Evolutionary conservation across 805 yeast species (phyloP).

Genomic region (Wickerhamiella brachini): DNA sequence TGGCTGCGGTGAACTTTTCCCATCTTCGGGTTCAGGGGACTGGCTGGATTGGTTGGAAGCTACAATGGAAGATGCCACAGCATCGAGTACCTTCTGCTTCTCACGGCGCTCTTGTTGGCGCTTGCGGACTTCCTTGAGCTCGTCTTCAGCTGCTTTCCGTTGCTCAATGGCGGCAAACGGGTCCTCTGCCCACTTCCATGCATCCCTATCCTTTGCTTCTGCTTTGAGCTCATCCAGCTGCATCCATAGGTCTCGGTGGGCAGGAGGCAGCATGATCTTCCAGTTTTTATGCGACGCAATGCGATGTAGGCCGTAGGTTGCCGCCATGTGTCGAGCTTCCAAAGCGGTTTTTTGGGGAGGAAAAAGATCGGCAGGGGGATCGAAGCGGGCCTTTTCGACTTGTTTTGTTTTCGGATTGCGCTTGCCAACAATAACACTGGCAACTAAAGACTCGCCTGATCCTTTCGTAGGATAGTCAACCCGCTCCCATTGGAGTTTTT

Average conservation of each 20-base stretch:
- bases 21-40: not conserved
- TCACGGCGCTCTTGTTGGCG: conserved; percentile 2
- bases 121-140: conserved; percentile 1
- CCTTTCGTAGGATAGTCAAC: conserved; percentile 53
- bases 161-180: conserved; percentile 66
- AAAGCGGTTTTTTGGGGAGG: conserved; percentile 64
- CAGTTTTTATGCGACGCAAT: conserved; percentile 69
- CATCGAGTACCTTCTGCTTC: not conserved
- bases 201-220: conserved; percentile 19
- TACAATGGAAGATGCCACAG: not conserved
- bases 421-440: conserved; percentile 51
- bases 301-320: conserved; percentile 74
- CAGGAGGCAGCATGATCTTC: conserved; percentile 75
- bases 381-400: conserved; percentile 40
- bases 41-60: not conserved
- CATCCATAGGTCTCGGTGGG: conserved; percentile 68
- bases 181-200: conserved; percentile 29
- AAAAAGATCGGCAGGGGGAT: conserved; percentile 36
- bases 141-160: conserved; percentile 24
- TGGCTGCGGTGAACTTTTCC: no score
- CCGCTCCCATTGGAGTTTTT: conserved; percentile 78
- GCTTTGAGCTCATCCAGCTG: conserved; percentile 49
- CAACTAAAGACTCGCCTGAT: conserved; percentile 40
- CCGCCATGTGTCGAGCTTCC: conserved; percentile 83
- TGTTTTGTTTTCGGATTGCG: conserved; percentile 74